Evolutionary conservation across 495 filamentous ascomycete species (phyloP).

Genomic region (Neurospora sp.): DNA sequence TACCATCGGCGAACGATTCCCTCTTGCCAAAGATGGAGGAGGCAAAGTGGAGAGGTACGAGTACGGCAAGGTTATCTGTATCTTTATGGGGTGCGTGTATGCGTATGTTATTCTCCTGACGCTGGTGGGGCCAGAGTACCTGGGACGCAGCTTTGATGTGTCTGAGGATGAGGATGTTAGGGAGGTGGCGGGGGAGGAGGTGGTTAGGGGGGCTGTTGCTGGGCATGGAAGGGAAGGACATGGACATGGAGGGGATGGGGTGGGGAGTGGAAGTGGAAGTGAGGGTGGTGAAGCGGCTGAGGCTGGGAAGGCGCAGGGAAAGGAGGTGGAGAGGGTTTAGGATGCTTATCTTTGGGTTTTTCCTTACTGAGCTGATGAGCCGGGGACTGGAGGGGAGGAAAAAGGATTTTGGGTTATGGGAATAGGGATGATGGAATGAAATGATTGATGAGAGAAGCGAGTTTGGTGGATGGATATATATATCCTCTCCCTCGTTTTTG

Average conservation of each 20-base stretch:
- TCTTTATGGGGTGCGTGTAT: slow-evolving; percentile 91
- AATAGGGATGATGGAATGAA: background rate
- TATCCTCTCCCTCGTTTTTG: background rate
- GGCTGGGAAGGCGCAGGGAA: background rate
- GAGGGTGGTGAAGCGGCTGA: background rate
- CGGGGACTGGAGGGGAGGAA: background rate
- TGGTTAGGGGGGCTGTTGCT: slow-evolving; percentile 13
- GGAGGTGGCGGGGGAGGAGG: slow-evolving; percentile 37
- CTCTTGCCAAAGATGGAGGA: slow-evolving; percentile 33
- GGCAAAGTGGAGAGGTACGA: slow-evolving; percentile 46
- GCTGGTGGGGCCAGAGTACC: slow-evolving; percentile 65
- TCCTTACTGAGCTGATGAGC: background rate
- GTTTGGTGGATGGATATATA: too few relatives aligned
- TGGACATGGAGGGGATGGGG: background rate
- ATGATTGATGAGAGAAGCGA: background rate
- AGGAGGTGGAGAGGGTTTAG: background rate
- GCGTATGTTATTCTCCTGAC: slow-evolving; percentile 69
- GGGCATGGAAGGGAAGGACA: background rate
- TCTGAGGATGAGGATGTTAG: slow-evolving; percentile 55
- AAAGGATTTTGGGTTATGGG: background rate
- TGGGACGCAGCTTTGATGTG: slow-evolving; percentile 55
- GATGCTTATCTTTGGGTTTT: background rate
- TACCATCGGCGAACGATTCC: slow-evolving; percentile 72
- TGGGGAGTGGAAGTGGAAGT: background rate
- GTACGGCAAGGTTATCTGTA: slow-evolving; percentile 85